Evolutionary conservation across 495 filamentous ascomycete genomes (phyloP), one percentile per base, ranked within the genome.

Genomic region (Bacidia rubella): DNA sequence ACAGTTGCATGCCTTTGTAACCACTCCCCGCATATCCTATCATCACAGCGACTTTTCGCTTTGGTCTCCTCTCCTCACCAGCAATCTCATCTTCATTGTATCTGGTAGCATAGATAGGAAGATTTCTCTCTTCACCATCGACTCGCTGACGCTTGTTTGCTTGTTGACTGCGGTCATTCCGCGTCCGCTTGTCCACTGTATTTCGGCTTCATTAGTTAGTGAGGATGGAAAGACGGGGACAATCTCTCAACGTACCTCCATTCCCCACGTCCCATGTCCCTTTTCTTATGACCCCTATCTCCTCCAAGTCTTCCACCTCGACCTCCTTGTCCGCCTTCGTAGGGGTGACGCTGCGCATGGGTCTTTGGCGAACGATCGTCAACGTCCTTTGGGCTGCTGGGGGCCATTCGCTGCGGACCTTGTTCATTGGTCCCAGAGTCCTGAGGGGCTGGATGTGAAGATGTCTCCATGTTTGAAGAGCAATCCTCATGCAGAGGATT

Each of bases 11-110:
- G 54, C 92, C 92, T 66, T 86, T 88, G 68, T 98, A 98, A 12
- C 93, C 93, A n/a, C 85, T 93, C 23, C 92, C 92, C 21, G 87
- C 87, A 63, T 98, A 98, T 4, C 93, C 90, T 56, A 98, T 78
- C 71, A 97, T 65, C 15, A 98, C 85, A 19, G 92, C 93, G 23
- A 93, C 92, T 68, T 98, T 98, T 62, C 85, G 80, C 71, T 98
- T 97, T 2, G 92, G 92, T 45, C 80, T 82, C 46, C 90, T 78
- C 60, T 81, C 80, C 65, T 98, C 90, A 32, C 76, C 77, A 3
- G 81, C 83, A 54, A 95, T 88, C 68, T 94, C 89, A 54, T 89
- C 87, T 55, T 77, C 68, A 11, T 79, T 73, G 61, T 84, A 86
- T 35, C 76, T 66, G 1, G 75, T 74, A 24, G 73, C 74, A 52